Evolutionary conservation across 306 rosid genomes (phyloP).

Genomic region (Ceratonia siliqua): DNA sequence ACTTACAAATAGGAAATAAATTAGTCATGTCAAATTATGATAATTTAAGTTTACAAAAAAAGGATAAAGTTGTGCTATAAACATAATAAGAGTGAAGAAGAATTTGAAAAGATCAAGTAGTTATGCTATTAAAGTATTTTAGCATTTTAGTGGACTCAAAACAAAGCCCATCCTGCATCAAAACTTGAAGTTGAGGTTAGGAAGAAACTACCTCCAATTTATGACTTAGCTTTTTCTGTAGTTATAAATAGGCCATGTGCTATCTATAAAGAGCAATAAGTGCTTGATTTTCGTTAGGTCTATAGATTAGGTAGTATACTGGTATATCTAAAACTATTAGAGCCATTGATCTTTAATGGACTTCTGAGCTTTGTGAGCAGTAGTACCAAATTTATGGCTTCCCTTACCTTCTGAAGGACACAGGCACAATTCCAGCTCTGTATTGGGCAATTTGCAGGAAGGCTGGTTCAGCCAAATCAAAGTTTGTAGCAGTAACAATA

Average conservation of each 20-base stretch:
- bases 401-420: slow-evolving; percentile 72
- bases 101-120: not conserved
- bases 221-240: not conserved
- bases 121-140: not conserved
- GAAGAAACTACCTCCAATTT: not conserved
- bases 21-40: too few relatives aligned
- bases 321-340: too few relatives aligned
- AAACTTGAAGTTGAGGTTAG: slow-evolving; percentile 10
- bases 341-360: not conserved
- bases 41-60: too few relatives aligned
- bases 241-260: slow-evolving; percentile 22
- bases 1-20: too few relatives aligned
- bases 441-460: slow-evolving; percentile 86
- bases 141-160: not conserved
- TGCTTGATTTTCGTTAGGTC: not conserved
- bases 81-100: not conserved
- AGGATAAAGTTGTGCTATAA: too few relatives aligned
- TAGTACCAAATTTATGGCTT: not conserved
- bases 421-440: slow-evolving; percentile 91
- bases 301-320: slow-evolving; percentile 2
- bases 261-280: not conserved
- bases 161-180: not conserved
- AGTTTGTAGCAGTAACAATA: slow-evolving; percentile 83
- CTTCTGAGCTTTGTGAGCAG: slow-evolving; percentile 12
- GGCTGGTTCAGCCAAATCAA: slow-evolving; percentile 92